A percentile compares a stretch with the other conserved stretches of the same genome.
Evolutionary conservation across 495 filamentous ascomycete genomes (phyloP).

Genomic region (Physcia stellaris): DNA sequence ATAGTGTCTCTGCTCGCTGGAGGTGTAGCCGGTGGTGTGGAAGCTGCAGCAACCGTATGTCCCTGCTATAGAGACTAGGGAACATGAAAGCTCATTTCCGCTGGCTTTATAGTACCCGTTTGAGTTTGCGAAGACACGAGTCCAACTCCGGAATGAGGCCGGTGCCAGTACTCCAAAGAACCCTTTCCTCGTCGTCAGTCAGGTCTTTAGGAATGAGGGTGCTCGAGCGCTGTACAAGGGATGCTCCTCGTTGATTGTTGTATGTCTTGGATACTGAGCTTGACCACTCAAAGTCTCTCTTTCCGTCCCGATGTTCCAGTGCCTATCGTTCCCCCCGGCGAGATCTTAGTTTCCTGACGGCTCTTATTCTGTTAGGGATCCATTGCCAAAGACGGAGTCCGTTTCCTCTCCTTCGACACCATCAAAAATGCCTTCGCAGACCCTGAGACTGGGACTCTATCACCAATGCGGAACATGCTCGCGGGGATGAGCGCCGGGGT

Average conservation of each 20-base stretch:
- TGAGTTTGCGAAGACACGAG: constrained; percentile 53
- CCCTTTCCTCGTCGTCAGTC: constrained; percentile 37
- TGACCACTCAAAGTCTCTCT: too few species aligned
- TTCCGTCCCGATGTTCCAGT: too few species aligned
- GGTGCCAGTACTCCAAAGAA: constrained; percentile 30
- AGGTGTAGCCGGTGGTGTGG: constrained; percentile 40
- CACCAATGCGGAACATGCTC: constrained; percentile 38
- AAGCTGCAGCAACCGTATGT: constrained; percentile 36
- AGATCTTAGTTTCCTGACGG: not conserved
- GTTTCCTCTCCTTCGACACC: constrained; percentile 51
- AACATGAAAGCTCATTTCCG: not conserved
- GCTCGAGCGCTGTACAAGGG: constrained; percentile 47
- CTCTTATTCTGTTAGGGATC: constrained; percentile 28
- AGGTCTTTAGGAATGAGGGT: constrained; percentile 40
- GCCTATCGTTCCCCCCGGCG: too few species aligned
- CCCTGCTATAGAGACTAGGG: not conserved
- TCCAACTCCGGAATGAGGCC: constrained; percentile 38
- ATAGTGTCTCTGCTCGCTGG: constrained; percentile 37
- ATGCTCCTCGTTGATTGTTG: constrained; percentile 45
- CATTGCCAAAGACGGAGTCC: constrained; percentile 52
- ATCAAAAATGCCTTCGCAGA: constrained; percentile 48
- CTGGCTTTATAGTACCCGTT: constrained; percentile 39
- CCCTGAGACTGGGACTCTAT: constrained; percentile 39
- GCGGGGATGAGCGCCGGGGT: constrained; percentile 51
- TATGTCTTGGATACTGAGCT: constrained; percentile 19